Percentiles rank a stretch among this genome's conserved stretches.
These are phyloP conservation scores for Helianthus tuberosus DNA, from an alignment of 129 eudicot species.

Conservation along the genomic window DNA sequence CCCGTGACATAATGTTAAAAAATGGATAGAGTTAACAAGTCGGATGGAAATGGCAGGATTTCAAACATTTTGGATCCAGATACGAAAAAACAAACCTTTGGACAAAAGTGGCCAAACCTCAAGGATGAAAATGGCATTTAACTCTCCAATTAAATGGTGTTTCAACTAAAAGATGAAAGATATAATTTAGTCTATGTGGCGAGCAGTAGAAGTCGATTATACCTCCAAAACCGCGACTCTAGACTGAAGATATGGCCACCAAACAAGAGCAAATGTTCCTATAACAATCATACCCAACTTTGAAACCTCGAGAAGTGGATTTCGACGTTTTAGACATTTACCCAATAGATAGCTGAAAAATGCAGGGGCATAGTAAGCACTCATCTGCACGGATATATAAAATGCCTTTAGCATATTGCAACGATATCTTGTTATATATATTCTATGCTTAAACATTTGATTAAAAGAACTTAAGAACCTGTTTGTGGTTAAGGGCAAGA, in stretches of 20 bases:
- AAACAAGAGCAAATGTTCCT: slow-evolving; percentile 78
- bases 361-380: slow-evolving; percentile 97
- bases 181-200: not conserved
- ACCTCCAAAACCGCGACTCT: slow-evolving; percentile 69
- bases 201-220: not conserved
- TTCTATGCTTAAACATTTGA: not conserved
- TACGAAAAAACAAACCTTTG: too few relatives aligned
- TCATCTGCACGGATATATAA: slow-evolving; percentile 66
- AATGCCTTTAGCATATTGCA: not conserved
- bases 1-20: too few relatives aligned
- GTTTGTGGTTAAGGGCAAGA: slow-evolving; percentile 87
- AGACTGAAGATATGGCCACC: slow-evolving; percentile 94
- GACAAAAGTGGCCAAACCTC: too few relatives aligned
- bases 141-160: not conserved
- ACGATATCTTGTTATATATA: not conserved
- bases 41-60: too few relatives aligned
- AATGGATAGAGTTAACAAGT: too few relatives aligned
- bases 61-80: too few relatives aligned
- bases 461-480: slow-evolving; percentile 60
- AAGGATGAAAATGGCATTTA: too few relatives aligned
- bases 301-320: slow-evolving; percentile 68
- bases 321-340: slow-evolving; percentile 67
- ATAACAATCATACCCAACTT: slow-evolving; percentile 80
- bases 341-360: slow-evolving; percentile 85
- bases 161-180: not conserved